A percentile compares a stretch with the other conserved stretches of the same genome.
Conservation (phyloP, 2,329 filamentous ascomycete species). For the Chlorencoelia australis region DNA sequence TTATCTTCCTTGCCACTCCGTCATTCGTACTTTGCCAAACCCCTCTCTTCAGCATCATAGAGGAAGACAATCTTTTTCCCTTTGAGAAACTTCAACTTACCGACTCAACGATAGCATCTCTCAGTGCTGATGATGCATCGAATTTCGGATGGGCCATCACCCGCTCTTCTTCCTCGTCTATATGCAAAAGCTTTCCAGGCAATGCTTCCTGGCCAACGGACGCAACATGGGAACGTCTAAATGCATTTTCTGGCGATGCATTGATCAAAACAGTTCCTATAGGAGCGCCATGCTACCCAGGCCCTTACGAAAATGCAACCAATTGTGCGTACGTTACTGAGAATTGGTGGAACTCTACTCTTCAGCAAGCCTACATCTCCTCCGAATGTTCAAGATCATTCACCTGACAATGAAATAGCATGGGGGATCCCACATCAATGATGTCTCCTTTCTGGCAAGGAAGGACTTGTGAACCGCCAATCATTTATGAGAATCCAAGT, state of each 20-base stretch:
- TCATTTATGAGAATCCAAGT: slow-evolving; percentile 2
- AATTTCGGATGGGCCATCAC: no score
- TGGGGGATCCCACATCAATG: slow-evolving; percentile 31
- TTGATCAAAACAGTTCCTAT: slow-evolving; percentile 35
- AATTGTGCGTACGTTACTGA: slow-evolving; percentile 27
- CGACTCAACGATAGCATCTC: not conserved
- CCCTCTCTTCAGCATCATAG: no score
- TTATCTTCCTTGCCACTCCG: no score
- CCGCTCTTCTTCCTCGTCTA: not conserved
- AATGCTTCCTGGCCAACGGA: slow-evolving; percentile 36
- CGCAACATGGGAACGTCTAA: slow-evolving; percentile 36
- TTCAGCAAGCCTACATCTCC: slow-evolving; percentile 25
- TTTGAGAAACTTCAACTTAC: slow-evolving; percentile 1
- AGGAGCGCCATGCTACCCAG: slow-evolving; percentile 34
- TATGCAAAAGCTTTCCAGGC: slow-evolving; percentile 19
- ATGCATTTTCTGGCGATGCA: slow-evolving; percentile 33
- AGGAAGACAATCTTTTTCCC: no score
- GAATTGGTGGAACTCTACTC: slow-evolving; percentile 27
- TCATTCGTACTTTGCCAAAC: no score
- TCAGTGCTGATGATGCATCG: slow-evolving; percentile 2
- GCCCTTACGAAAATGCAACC: slow-evolving; percentile 21
- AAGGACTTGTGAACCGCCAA: slow-evolving; percentile 28
- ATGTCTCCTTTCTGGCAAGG: slow-evolving; percentile 37
- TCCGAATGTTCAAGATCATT: no score
- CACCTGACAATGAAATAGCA: no score